phyloP scores from a whole-genome alignment of 139 green algal species.

The Coccomyxa sp. region DNA sequence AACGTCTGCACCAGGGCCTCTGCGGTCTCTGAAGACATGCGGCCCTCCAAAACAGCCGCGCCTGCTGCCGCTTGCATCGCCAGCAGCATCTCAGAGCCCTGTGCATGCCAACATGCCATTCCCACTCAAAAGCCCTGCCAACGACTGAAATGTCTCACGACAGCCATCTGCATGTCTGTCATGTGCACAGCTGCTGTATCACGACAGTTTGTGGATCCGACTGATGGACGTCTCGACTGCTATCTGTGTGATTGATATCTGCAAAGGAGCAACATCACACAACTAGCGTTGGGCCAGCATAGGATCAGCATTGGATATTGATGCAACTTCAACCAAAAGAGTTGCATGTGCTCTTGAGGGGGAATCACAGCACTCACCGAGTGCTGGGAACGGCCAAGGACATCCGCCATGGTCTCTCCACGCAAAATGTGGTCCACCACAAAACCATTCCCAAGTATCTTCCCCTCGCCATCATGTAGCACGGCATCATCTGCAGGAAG shows the following conservation, averaged over 20 bases:
- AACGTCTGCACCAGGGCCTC: neutral
- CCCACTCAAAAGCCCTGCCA: no score
- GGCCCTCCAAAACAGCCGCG: neutral
- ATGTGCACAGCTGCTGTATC: no score
- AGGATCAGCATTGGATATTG: no score
- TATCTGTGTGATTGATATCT: no score
- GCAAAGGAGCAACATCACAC: no score
- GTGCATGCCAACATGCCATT: neutral
- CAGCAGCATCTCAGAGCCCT: slow-evolving; percentile 1
- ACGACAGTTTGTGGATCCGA: no score
- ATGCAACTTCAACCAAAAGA: no score
- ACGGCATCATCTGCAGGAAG: neutral
- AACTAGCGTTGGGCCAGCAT: no score
- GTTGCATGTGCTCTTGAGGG: no score
- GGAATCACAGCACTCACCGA: neutral
- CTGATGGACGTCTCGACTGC: no score
- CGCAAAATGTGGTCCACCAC: slow-evolving; percentile 7
- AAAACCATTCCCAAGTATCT: neutral
- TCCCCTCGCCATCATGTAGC: neutral
- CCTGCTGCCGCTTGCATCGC: neutral
- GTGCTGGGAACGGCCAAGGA: slow-evolving; percentile 29
- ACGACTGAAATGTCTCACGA: no score
- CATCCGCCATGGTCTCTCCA: slow-evolving; percentile 16
- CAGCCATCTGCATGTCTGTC: no score
- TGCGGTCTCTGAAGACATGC: neutral